Evolutionary conservation across 805 yeast species (phyloP).

Genomic region (Monosporozyma siamensis): DNA sequence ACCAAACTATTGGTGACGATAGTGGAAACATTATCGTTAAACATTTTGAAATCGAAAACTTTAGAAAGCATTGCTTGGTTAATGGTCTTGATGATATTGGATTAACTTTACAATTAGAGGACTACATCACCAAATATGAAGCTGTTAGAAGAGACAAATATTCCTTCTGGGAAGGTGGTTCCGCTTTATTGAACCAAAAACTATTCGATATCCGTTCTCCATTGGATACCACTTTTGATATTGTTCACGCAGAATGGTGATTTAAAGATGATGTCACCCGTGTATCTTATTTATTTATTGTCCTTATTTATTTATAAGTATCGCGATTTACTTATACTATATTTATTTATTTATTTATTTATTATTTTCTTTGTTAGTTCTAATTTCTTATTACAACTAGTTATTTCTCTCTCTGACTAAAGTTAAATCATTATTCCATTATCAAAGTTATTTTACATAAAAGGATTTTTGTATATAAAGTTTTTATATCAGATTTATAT

Average conservation of each 20-base stretch:
- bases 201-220: conserved; percentile 4
- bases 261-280: neutral
- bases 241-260: conserved; percentile 14
- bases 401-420: neutral
- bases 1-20: conserved; percentile 64
- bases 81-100: conserved; percentile 98
- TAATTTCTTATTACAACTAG: neutral
- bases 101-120: conserved; percentile 83
- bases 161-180: conserved; percentile 90
- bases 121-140: conserved; percentile 65
- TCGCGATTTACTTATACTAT: too few relatives aligned
- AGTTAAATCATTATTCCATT: neutral
- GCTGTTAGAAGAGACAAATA: conserved; percentile 64
- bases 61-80: conserved; percentile 89
- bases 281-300: neutral
- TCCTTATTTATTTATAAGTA: neutral
- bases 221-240: conserved; percentile 6
- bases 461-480: neutral
- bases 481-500: neutral
- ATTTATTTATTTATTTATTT: neutral
- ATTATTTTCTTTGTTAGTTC: neutral
- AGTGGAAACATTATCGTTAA: conserved; percentile 69
- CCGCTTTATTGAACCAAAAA: conserved; percentile 38
- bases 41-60: conserved; percentile 77
- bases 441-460: neutral